Evolutionary conservation across 345 rosid genomes (phyloP).

Genomic region (Gossypium sturtianum): DNA sequence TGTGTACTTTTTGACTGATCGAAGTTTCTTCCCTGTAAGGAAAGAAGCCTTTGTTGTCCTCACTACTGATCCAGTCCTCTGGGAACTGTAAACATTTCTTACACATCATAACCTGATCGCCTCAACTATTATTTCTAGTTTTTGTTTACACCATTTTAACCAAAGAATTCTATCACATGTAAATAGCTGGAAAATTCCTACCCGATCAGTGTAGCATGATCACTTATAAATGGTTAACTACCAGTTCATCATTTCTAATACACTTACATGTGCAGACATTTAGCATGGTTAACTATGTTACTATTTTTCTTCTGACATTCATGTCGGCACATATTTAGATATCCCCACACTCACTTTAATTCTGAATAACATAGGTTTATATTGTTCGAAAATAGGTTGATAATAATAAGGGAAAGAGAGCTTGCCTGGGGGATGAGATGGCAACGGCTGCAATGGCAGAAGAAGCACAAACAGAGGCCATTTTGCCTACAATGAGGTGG

Average conservation of each 20-base stretch:
- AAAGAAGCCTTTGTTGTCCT: conserved; percentile 50
- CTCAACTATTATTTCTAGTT: not conserved
- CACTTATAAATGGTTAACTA: not conserved
- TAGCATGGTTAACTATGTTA: not conserved
- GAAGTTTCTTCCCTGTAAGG: conserved; percentile 68
- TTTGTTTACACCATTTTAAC: not conserved
- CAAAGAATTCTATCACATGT: not conserved
- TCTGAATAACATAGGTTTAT: not conserved
- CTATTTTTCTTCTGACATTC: too few relatives aligned
- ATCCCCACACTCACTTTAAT: too few relatives aligned
- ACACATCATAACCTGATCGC: not conserved
- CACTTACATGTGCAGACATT: not conserved
- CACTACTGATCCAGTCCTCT: conserved; percentile 40
- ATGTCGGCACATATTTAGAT: too few relatives aligned
- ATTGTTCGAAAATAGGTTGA: not conserved
- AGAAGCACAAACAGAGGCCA: conserved; percentile 92
- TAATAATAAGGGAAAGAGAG: conserved; percentile 8
- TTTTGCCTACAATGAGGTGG: conserved; percentile 13
- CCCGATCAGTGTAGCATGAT: too few relatives aligned
- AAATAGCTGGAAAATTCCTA: not conserved
- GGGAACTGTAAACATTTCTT: conserved; percentile 37
- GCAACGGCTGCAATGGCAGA: conserved; percentile 68
- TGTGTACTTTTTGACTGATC: conserved; percentile 27
- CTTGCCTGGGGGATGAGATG: conserved; percentile 66
- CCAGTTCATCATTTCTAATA: not conserved